Evolutionary conservation across 73 alveolate species (phyloP), one percentile per base, ranked within the genome.

Genomic region (Paramecium biaurelia): DNA sequence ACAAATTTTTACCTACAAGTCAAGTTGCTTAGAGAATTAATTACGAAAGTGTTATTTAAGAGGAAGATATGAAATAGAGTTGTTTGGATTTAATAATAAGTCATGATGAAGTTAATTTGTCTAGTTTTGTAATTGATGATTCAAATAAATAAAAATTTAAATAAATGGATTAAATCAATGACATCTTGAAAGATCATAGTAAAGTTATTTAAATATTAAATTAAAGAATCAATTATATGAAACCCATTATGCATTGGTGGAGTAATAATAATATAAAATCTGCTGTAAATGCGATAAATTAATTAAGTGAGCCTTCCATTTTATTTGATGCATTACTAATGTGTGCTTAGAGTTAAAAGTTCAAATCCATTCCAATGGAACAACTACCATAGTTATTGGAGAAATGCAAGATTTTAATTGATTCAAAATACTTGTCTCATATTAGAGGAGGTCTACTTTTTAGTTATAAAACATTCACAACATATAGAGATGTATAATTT

Each of bases 171-270:
- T 24, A 42, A 47, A 79, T 79, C 7, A 79, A 79, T 43, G 90
- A 79, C 20, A 79, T 79, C 6, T 23, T 2, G 5, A 79, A 79
- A 42, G 90, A 79, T 47, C 90, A 79, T 79, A 42, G 49, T 47
- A 79, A 79, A 47, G 90, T 47, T 21, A 79, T 41, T 8, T 79
- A 79, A 34, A 79, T 79, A 18, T 45, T 79, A 24, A 47, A 45
- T 20, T 79, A 79, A 42, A 38, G 90, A 23, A 79, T 79, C 47
- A 79, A 79, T 79, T 79, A 79, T 45, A 79, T 79, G 90, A 79
- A 79, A 43, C 90, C 90, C 0, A 79, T 79, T 47, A 24, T 43
- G 28, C 90, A 79, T 79, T 79, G 90, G 90, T 79, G 90, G 90
- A 42, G 35, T 45, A 41, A 79, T 43, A 45, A 45, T 34, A 79